A percentile compares a stretch with the other conserved stretches of the same genome.
These are phyloP conservation scores for Podaxis rugospora DNA, from an alignment of 768 basidiomycete genomes.

Conservation along the genomic window DNA sequence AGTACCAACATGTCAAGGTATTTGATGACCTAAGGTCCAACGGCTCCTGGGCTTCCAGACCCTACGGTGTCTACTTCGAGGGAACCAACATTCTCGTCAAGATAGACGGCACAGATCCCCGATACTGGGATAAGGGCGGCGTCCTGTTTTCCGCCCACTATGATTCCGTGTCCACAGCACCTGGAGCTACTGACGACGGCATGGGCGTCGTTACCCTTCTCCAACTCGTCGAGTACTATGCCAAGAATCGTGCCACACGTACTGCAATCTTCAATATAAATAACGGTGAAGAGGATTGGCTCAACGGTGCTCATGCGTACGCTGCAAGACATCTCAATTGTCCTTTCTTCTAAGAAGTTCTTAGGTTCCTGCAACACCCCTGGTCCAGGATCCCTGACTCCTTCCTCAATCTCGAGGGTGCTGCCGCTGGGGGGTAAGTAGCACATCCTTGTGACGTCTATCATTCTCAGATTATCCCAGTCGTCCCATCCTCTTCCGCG, in stretches of 20 bases:
- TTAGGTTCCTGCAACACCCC: constrained; percentile 67
- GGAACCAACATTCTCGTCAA: constrained; percentile 66
- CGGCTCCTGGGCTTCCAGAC: constrained; percentile 36
- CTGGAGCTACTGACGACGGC: constrained; percentile 75
- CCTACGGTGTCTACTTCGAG: constrained; percentile 50
- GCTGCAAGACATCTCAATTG: constrained; percentile 4
- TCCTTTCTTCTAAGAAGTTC: neutral
- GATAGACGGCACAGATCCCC: constrained; percentile 21
- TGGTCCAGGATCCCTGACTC: constrained; percentile 63
- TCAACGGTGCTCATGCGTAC: constrained; percentile 68
- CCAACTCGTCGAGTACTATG: constrained; percentile 57
- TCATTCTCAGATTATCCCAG: constrained; percentile 28
- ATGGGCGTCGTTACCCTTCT: constrained; percentile 67
- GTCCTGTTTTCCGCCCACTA: constrained; percentile 80
- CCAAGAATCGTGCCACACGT: constrained; percentile 42
- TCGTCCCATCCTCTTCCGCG: constrained; percentile 73
- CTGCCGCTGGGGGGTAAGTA: constrained; percentile 68
- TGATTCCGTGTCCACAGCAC: constrained; percentile 73
- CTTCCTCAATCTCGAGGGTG: constrained; percentile 84
- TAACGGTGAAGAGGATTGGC: constrained; percentile 78
- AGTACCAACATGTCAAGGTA: constrained; percentile 39
- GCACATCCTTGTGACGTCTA: neutral
- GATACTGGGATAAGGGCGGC: constrained; percentile 25
- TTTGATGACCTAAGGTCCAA: constrained; percentile 35
- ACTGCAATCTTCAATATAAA: constrained; percentile 83